A percentile compares a stretch with the other conserved stretches of the same genome.
Conservation (phyloP, 345 rosid genomes). For the Populus euphratica region DNA sequence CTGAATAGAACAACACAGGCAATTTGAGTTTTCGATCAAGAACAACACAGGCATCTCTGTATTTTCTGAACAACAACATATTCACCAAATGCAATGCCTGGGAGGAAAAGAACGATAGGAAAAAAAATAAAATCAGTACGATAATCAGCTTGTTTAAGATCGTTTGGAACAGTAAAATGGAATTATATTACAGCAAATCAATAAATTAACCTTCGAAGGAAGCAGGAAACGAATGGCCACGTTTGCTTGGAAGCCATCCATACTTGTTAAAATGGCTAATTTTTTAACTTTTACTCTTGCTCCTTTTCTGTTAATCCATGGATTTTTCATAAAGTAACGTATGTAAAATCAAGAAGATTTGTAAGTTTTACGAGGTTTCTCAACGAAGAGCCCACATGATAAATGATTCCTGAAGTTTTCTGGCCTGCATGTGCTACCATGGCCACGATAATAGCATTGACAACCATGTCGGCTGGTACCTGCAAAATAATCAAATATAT, state of each 20-base stretch:
- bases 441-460: conserved; percentile 16
- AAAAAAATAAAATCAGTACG: background rate
- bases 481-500: background rate
- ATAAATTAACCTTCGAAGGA: conserved; percentile 6
- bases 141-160: background rate
- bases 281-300: background rate
- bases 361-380: conserved; percentile 2
- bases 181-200: too few relatives aligned
- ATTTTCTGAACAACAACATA: conserved; percentile 11
- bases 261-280: background rate
- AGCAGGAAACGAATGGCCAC: conserved; percentile 6
- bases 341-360: background rate
- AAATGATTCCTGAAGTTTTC: background rate
- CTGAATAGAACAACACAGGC: background rate
- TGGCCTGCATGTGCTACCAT: conserved; percentile 8
- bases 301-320: conserved; percentile 17
- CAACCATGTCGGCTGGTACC: conserved; percentile 32
- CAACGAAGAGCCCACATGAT: conserved; percentile 19
- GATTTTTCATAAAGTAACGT: conserved; percentile 13
- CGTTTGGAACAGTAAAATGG: too few relatives aligned
- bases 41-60: background rate
- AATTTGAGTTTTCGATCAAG: conserved; percentile 20
- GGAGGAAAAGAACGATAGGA: background rate
- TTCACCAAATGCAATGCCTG: background rate
- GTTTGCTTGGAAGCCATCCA: conserved; percentile 12